Evolutionary conservation across 108 stramenopile species (phyloP).

Genomic region (Parmales sp.): DNA sequence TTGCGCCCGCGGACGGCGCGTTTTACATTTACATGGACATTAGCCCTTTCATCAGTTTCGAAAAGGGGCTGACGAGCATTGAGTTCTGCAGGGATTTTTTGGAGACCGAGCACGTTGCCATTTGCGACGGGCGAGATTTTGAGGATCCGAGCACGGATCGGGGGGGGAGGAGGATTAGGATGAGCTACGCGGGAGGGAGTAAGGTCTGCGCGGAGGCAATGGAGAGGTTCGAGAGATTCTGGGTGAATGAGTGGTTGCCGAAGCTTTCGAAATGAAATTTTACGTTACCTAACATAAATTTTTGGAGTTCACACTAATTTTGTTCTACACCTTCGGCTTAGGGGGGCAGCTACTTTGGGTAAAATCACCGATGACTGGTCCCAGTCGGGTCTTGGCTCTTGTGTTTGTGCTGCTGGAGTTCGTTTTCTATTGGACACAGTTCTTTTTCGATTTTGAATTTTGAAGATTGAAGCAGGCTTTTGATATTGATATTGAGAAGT

Average conservation of each 20-base stretch:
- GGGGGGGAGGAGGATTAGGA: constrained; percentile 69
- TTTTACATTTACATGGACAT: constrained; percentile 87
- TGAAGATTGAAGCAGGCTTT: no score
- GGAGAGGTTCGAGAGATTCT: constrained; percentile 56
- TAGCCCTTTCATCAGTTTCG: no score
- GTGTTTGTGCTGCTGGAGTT: no score
- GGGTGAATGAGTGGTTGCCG: constrained; percentile 23
- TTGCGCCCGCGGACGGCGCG: constrained; percentile 79
- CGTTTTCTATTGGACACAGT: no score
- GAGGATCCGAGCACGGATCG: constrained; percentile 57
- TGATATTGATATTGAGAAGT: no score
- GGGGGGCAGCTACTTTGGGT: no score
- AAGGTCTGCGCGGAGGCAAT: constrained; percentile 49
- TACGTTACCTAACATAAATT: not conserved
- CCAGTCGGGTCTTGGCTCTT: no score
- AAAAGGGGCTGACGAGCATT: constrained; percentile 40
- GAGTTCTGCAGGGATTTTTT: constrained; percentile 46
- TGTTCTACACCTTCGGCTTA: no score
- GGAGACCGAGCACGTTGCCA: constrained; percentile 57
- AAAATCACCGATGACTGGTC: no score
- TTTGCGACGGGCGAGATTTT: constrained; percentile 84
- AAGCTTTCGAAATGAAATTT: not conserved
- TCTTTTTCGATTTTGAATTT: no score
- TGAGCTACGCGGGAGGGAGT: constrained; percentile 69
- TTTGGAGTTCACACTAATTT: no score